These are phyloP conservation scores for Triadica sebifera DNA, from an alignment of 345 rosid genomes.

Conservation along the genomic window DNA sequence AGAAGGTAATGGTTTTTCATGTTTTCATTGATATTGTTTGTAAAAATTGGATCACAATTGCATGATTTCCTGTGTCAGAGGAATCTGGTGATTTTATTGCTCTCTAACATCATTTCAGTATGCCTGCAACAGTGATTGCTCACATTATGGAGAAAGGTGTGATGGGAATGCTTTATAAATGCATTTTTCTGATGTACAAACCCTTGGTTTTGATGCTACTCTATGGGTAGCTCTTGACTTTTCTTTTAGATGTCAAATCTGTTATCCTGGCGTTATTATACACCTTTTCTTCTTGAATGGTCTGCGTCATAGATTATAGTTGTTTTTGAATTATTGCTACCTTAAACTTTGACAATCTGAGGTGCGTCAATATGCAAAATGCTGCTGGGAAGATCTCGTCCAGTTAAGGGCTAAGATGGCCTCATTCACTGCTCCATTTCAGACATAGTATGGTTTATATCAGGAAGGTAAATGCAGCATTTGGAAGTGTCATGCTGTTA, in stretches of 20 bases:
- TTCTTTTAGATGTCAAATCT: slow-evolving; percentile 27
- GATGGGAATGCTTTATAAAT: slow-evolving; percentile 57
- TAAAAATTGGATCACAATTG: slow-evolving; percentile 32
- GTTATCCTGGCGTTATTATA: slow-evolving; percentile 24
- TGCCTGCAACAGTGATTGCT: slow-evolving; percentile 68
- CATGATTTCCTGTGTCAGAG: slow-evolving; percentile 30
- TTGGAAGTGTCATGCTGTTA: slow-evolving; percentile 69
- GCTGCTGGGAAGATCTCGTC: slow-evolving; percentile 94
- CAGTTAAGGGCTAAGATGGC: slow-evolving; percentile 88
- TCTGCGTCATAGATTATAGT: slow-evolving; percentile 41
- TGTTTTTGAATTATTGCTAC: slow-evolving; percentile 35
- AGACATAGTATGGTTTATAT: slow-evolving; percentile 71
- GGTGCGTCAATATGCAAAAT: slow-evolving; percentile 82
- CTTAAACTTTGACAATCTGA: slow-evolving; percentile 62
- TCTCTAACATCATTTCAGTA: slow-evolving; percentile 67
- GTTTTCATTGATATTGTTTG: slow-evolving; percentile 19
- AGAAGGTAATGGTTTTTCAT: slow-evolving; percentile 67
- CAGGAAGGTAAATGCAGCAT: slow-evolving; percentile 94
- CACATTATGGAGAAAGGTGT: slow-evolving; percentile 62
- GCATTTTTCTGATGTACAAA: slow-evolving; percentile 34
- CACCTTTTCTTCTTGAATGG: slow-evolving; percentile 30
- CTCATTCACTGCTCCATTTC: slow-evolving; percentile 81
- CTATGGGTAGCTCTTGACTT: slow-evolving; percentile 32
- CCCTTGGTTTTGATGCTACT: slow-evolving; percentile 35
- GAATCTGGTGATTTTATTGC: slow-evolving; percentile 38